A percentile compares a stretch with the other conserved stretches of the same genome.
phyloP scores from a whole-genome alignment of 23 red algal genomes.

The Pyropia haitanensis region DNA sequence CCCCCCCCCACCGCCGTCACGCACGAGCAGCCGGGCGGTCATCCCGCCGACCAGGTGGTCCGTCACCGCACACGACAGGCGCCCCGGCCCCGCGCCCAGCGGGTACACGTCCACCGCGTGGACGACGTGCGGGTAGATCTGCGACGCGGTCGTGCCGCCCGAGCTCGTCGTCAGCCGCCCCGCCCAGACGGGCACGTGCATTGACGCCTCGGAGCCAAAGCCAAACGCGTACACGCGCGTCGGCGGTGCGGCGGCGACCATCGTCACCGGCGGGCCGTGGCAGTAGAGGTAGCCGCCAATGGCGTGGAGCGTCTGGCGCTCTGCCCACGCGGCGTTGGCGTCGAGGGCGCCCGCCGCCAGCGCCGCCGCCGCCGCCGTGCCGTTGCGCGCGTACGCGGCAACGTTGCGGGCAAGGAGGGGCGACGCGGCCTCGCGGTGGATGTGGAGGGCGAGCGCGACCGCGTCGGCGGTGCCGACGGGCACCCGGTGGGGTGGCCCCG shows the following conservation, averaged over 20 bases:
- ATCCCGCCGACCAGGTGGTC: conserved; percentile 33
- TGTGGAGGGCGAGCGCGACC: conserved; percentile 14
- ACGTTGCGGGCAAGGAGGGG: conserved; percentile 21
- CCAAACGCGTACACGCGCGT: conserved; percentile 32
- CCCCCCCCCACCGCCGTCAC: too few species aligned
- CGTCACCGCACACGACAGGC: conserved; percentile 16
- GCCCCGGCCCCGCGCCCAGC: conserved; percentile 6
- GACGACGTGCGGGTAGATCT: conserved; percentile 22
- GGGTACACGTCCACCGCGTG: conserved; percentile 20
- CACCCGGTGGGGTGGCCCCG: background rate
- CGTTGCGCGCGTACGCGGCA: conserved; percentile 1
- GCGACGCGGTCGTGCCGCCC: conserved; percentile 8
- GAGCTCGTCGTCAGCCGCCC: conserved; percentile 15
- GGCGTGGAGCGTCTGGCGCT: conserved; percentile 23
- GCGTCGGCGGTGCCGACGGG: conserved; percentile 13
- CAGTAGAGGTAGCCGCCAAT: conserved; percentile 30
- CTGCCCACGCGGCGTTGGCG: conserved; percentile 20
- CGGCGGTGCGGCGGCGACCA: background rate
- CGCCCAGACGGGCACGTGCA: conserved; percentile 28
- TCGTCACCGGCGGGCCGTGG: conserved; percentile 6
- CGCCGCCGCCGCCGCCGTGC: background rate
- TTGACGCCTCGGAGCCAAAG: conserved; percentile 31
- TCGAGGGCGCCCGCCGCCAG: conserved; percentile 3
- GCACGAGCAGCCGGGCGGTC: conserved; percentile 17
- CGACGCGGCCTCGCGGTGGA: conserved; percentile 19